Base-by-base conservation (phyloP, 2,329 filamentous ascomycete species). In the Myriosclerotinia duriaeana region DNA sequence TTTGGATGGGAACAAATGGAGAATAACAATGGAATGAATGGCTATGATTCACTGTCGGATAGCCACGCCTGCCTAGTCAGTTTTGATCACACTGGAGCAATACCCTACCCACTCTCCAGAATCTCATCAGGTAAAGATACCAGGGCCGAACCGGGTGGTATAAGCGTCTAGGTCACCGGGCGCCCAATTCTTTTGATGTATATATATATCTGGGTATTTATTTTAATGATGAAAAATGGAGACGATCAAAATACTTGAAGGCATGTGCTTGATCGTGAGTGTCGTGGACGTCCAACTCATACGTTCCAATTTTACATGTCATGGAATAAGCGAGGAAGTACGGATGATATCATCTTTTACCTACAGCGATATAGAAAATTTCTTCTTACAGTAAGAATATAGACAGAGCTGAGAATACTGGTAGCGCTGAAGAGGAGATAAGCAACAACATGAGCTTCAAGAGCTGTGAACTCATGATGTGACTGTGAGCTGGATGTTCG, bases 11-110 rank as follows among this genome's bases (percentile, higher is more conserved):
- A 34, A 34, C 7, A 14, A 44, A 6, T 44, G 42, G 11, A 44
- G 15, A 17, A 44, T 44, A 44, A 5, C 6, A 14, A 46, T n/a
- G 20, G 3, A 9, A 48, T n/a, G 17, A n/a, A 14, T 46, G 12
- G 44, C 5, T 15, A 46, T 36, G 5, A 34, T 46, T 22, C 22
- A 20, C 5, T 11, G 11, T n/a, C 6, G 26, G 3, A 7, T 2
- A 14, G 5, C 6, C 0, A n/a, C 8, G 15, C 11, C 26, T 17
- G 17, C 1, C 17, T 17, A 12, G 0, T 1, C 5, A 46, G 1
- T 15, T n/a, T n/a, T 1, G 14, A 34, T 46, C 17, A n/a, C 22
- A 14, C 20, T n/a, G 17, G 15, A 17, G 20, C 4, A 14, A 46
- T n/a, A 11, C 8, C 4, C 3, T 50, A 5, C 15, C 15, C 15